phyloP scores from a whole-genome alignment of 2,329 filamentous ascomycete species.

The Orbilia oligospora region DNA sequence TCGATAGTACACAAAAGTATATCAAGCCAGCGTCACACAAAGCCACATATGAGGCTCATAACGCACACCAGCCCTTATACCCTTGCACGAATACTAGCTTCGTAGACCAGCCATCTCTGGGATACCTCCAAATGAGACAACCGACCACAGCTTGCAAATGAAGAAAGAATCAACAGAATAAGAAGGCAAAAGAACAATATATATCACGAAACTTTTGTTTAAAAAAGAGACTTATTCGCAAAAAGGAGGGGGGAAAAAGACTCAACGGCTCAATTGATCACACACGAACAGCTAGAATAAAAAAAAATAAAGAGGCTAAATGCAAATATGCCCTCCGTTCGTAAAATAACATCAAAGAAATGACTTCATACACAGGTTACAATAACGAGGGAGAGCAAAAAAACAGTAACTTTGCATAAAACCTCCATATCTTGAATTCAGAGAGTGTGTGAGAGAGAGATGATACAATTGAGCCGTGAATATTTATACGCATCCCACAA shows the following conservation, averaged over 20 bases:
- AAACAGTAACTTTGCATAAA: background rate
- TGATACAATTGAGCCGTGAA: conserved; percentile 8
- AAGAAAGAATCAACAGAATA: too few species aligned
- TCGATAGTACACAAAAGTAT: background rate
- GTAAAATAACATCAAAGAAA: background rate
- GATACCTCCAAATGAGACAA: background rate
- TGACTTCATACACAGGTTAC: conserved; percentile 21
- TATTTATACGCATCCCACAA: conserved; percentile 15
- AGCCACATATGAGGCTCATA: conserved; percentile 13
- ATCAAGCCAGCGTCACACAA: background rate
- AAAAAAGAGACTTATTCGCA: background rate
- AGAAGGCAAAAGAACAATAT: conserved; percentile 5
- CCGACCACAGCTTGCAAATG: background rate
- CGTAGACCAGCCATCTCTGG: background rate
- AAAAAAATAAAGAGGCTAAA: background rate
- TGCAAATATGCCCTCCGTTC: conserved; percentile 1
- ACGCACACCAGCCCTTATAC: background rate
- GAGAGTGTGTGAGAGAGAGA: background rate
- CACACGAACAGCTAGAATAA: background rate
- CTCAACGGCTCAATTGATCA: conserved; percentile 17
- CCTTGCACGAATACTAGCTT: background rate
- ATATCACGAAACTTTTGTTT: conserved; percentile 42
- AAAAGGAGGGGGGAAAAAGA: background rate
- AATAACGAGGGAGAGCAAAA: background rate
- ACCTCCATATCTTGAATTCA: background rate